Evolutionary conservation across 345 rosid species (phyloP), one percentile per base, ranked within the genome.

Genomic region (Noccaea bulbosa): DNA sequence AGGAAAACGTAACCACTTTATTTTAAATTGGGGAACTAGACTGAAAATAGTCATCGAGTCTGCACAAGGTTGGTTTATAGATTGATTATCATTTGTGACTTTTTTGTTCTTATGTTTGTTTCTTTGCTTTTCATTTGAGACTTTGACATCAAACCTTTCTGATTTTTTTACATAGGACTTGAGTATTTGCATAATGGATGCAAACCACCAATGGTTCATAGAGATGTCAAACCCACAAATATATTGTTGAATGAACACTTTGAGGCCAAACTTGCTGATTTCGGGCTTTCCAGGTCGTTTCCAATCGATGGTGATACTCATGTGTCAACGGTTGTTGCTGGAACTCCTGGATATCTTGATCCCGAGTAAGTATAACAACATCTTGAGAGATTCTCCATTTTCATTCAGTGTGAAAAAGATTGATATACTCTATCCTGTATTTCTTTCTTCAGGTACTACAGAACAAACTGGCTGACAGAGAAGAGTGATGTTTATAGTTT

Each of bases 161-260:
- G 11, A 39, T 12, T 10, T 37, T 67, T 15, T 67, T 22, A 10
- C 54, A 0, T 44, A 76, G 79, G 79, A 46, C 65, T 76, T 15
- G 79, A 76, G 35, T 76, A 76, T 12, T 47, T 75, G 46, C 79
- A 75, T 20, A 62, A 47, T 38, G 79, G 79, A 45, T 75, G 79
- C 51, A 69, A 69, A 55, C 79, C 79, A 44, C 79, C 74, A 62
- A 69, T 75, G 52, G 70, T 75, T 53, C 79, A 75, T 55, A 75
- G 79, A 69, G 79, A 75, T 0, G 65, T 75, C 30, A 75, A 75
- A 55, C 46, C 74, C 8, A 68, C 74, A 38, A 75, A 68, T 67
- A 85, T 85, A 62, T 79, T 85, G 62, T 64, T 85, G 48, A 78
- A 63, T 51, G 80, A 85, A 11, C 57, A 69, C 48, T 82, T 83